phyloP scores from a whole-genome alignment of 768 basidiomycete genomes.

The Russula virescens region DNA sequence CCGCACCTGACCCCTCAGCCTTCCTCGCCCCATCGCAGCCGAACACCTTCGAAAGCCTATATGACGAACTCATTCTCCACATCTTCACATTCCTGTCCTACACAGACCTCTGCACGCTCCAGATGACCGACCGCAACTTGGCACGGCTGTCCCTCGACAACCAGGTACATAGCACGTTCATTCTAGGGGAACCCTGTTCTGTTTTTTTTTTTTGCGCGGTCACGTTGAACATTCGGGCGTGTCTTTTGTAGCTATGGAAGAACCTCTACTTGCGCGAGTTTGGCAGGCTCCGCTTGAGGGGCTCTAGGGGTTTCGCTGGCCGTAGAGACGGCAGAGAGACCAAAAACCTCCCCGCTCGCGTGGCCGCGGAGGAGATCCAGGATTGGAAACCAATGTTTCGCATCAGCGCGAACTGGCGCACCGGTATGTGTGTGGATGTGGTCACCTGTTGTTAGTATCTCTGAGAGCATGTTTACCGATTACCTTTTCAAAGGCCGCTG shows the following conservation, averaged over 20 bases:
- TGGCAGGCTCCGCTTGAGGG: constrained; percentile 63
- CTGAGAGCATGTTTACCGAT: background rate
- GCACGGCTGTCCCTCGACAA: constrained; percentile 61
- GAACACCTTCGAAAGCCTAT: constrained; percentile 47
- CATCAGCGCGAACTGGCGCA: constrained; percentile 78
- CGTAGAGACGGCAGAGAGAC: constrained; percentile 53
- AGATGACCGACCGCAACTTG: constrained; percentile 61
- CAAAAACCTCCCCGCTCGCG: constrained; percentile 53
- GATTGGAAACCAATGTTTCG: constrained; percentile 89
- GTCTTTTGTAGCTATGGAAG: constrained; percentile 54
- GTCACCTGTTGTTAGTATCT: constrained; percentile 1
- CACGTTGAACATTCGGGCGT: constrained; percentile 20
- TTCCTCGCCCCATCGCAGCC: constrained; percentile 25
- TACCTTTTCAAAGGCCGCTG: constrained; percentile 53
- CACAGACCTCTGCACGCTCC: constrained; percentile 59
- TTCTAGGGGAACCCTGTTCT: constrained; percentile 21
- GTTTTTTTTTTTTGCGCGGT: constrained; percentile 5
- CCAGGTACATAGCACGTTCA: constrained; percentile 41
- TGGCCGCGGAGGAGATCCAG: constrained; percentile 33
- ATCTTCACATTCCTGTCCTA: constrained; percentile 69
- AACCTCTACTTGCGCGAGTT: constrained; percentile 55
- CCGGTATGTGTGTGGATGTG: constrained; percentile 42
- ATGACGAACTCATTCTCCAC: constrained; percentile 68
- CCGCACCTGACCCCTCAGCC: background rate
- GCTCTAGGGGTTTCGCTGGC: constrained; percentile 55